These are phyloP conservation scores for Xylaria bambusicola DNA, from an alignment of 495 filamentous ascomycete species.

Conservation along the genomic window DNA sequence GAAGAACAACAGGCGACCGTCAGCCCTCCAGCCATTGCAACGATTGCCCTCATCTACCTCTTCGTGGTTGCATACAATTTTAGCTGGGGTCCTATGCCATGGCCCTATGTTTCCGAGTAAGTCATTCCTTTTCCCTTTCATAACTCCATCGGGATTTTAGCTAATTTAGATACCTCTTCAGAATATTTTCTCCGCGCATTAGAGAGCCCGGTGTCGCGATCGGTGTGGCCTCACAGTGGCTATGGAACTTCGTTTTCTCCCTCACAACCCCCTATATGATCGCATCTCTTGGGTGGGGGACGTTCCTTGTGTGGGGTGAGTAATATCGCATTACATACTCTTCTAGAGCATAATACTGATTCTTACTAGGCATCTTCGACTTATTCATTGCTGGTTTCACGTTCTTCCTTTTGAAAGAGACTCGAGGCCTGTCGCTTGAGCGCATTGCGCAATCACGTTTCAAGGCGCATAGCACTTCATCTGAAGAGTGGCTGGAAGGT, in stretches of 20 bases:
- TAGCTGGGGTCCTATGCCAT: slow-evolving; percentile 53
- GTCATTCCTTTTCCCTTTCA: not conserved
- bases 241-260: slow-evolving; percentile 55
- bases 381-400: slow-evolving; percentile 25
- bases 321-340: not conserved
- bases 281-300: slow-evolving; percentile 49
- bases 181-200: slow-evolving; percentile 54
- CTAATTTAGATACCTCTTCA: slow-evolving; percentile 18
- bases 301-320: slow-evolving; percentile 50
- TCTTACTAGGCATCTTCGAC: slow-evolving; percentile 24
- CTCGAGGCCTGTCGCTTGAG: slow-evolving; percentile 31
- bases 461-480: slow-evolving; percentile 9
- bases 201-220: slow-evolving; percentile 47
- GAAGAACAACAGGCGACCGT: slow-evolving; percentile 27
- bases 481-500: not conserved
- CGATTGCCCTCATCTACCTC: slow-evolving; percentile 53
- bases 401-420: slow-evolving; percentile 29
- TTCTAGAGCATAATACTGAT: not conserved
- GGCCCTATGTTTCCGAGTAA: slow-evolving; percentile 50
- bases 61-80: slow-evolving; percentile 53
- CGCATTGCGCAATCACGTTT: slow-evolving; percentile 27
- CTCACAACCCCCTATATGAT: slow-evolving; percentile 55
- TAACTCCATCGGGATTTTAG: not conserved
- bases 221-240: slow-evolving; percentile 50
- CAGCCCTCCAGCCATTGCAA: slow-evolving; percentile 45